These are phyloP conservation scores for Clonostachys chloroleuca DNA, from an alignment of 2,329 filamentous ascomycete genomes.

Conservation along the genomic window DNA sequence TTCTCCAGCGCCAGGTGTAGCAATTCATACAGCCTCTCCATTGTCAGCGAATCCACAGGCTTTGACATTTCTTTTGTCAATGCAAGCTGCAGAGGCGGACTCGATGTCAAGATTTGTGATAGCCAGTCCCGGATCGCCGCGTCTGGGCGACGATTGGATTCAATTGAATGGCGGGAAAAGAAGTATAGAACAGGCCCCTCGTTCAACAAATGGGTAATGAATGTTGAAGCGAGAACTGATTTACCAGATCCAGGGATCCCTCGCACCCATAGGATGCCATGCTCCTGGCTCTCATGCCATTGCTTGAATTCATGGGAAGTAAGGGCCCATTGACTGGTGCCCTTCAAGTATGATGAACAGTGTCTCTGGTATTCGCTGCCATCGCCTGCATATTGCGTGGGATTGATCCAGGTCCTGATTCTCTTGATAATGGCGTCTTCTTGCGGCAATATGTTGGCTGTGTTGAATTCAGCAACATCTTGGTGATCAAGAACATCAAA, in stretches of 20 bases:
- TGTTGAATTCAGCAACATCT: constrained; percentile 18
- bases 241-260: constrained; percentile 31
- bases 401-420: constrained; percentile 14
- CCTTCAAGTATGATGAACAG: constrained; percentile 4
- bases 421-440: constrained; percentile 12
- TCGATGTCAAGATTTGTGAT: constrained; percentile 20
- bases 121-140: constrained; percentile 26
- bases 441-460: constrained; percentile 21
- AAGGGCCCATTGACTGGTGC: constrained; percentile 8
- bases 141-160: constrained; percentile 21
- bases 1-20: background rate
- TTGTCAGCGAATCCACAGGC: background rate
- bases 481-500: too few species aligned
- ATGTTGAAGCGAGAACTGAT: constrained; percentile 22
- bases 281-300: constrained; percentile 4
- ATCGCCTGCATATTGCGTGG: constrained; percentile 12
- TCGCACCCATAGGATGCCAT: constrained; percentile 17
- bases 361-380: constrained; percentile 16
- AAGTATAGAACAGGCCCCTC: constrained; percentile 24
- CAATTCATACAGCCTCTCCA: background rate
- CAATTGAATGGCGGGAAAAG: constrained; percentile 32
- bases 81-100: constrained; percentile 16
- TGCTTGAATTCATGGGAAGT: constrained; percentile 4
- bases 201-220: constrained; percentile 6
- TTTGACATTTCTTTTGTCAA: constrained; percentile 6